These are phyloP conservation scores for Tylopilus sp. DNA, from an alignment of 1,284 basidiomycete genomes.

Conservation along the genomic window DNA sequence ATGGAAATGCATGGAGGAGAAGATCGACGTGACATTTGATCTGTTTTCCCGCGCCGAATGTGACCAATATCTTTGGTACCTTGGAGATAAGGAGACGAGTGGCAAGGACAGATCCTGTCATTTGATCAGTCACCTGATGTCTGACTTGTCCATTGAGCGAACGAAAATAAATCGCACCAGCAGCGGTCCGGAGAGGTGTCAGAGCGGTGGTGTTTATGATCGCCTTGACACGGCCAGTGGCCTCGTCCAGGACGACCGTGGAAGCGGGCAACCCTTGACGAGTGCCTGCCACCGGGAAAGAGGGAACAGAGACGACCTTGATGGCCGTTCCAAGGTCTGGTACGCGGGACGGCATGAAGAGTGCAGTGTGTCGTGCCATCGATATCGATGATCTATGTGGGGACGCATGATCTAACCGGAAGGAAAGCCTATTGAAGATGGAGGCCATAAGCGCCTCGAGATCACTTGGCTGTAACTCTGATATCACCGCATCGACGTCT, in stretches of 20 bases:
- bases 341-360: constrained; percentile 74
- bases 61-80: constrained; percentile 51
- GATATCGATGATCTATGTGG: constrained; percentile 54
- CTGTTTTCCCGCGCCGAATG: constrained; percentile 78
- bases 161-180: constrained; percentile 47
- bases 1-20: constrained; percentile 57
- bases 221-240: constrained; percentile 63
- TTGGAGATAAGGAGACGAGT: constrained; percentile 50
- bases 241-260: constrained; percentile 74
- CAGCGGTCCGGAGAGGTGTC: constrained; percentile 79
- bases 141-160: background rate
- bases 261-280: constrained; percentile 68
- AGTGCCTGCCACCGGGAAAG: constrained; percentile 35
- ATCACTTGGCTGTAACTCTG: constrained; percentile 42
- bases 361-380: constrained; percentile 49
- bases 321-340: constrained; percentile 50
- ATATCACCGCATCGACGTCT: constrained; percentile 48
- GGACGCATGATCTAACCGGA: constrained; percentile 34
- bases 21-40: constrained; percentile 64
- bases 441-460: constrained; percentile 55
- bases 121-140: background rate
- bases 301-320: constrained; percentile 75
- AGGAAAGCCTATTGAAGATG: constrained; percentile 46
- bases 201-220: constrained; percentile 74
- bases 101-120: constrained; percentile 70